Base-by-base conservation (phyloP, 768 basidiomycete genomes). In the Paxillus ammoniavirescens region DNA sequence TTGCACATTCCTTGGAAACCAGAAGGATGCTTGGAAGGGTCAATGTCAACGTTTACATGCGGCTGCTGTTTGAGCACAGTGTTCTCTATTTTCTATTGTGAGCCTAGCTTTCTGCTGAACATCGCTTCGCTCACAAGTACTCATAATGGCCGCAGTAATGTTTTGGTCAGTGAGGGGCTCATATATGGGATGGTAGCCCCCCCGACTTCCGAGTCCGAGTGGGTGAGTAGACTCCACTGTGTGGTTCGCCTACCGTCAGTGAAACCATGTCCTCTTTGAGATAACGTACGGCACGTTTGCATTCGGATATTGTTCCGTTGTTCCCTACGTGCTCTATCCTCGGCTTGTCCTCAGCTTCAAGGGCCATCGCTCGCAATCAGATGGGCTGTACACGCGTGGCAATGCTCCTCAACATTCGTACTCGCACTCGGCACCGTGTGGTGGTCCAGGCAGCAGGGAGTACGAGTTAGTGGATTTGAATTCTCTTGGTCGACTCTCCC, bases 51-150 rank as follows among this genome's bases (percentile, higher is more conserved):
- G 31, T 46, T 23, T 61, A 49, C 21, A 56, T 60, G 58, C 35
- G 8, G 35, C 15, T 61, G 6, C 26, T 61, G 3, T 38, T 60
- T 3, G 41, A 50, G 14, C 42, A 61, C 42, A 60, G 33, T 42
- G 23, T 42, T 4, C 18, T 61, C 37, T 60, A 53, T 15, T 60
- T 61, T 31, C 7, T 56, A 33, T 41, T 60, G 60, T 60, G 31
- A 15, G 47, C 21, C 33, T 33, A 13, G 6, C 28, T 10, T 10
- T 49, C 36, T 3, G 9, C 26, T 8, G 42, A 26, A 15, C 13
- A 30, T 30, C 28, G 13, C 14, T 44, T 6, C 42, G 1, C 17
- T 30, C 6, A 28, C 17, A 21, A 21, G 21, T 21, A 28, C 48
- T 54, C 31, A 49, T 5, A 3, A 12, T 13, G 5, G 44, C 31